Percentiles rank a stretch among this genome's conserved stretches.
Conservation (phyloP, 2,329 filamentous ascomycete genomes). For the Ophiostoma himal-ulmi region DNA sequence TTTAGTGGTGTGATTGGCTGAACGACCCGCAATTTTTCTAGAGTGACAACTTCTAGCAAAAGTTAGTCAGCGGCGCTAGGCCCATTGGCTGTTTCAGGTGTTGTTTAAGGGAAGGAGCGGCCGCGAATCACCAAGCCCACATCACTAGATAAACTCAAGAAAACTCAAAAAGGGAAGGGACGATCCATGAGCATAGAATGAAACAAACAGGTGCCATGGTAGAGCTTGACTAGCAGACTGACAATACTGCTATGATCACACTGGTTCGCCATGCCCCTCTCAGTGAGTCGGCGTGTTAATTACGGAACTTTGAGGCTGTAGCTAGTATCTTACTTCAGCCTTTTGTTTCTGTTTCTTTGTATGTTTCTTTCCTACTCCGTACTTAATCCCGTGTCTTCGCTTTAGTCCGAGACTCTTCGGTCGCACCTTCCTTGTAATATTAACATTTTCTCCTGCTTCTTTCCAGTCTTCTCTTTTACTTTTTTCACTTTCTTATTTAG, state of each 20-base stretch:
- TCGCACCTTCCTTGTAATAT: neutral
- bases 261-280: neutral
- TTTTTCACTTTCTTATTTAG: neutral
- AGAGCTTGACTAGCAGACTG: neutral
- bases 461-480: neutral
- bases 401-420: neutral
- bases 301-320: neutral
- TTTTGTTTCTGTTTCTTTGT: neutral
- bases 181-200: neutral
- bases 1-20: neutral
- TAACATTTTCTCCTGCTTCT: neutral
- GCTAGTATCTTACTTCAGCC: neutral
- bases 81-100: constrained; percentile 8
- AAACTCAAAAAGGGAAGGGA: neutral
- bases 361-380: neutral
- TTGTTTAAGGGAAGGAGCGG: constrained; percentile 1
- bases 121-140: neutral
- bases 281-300: neutral
- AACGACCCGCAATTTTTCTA: neutral
- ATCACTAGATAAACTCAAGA: neutral
- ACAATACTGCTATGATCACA: neutral
- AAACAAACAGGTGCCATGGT: neutral
- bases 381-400: neutral
- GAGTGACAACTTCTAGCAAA: neutral
- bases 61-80: neutral